phyloP scores from a whole-genome alignment of 257 asterid species.

The Catharanthus roseus region DNA sequence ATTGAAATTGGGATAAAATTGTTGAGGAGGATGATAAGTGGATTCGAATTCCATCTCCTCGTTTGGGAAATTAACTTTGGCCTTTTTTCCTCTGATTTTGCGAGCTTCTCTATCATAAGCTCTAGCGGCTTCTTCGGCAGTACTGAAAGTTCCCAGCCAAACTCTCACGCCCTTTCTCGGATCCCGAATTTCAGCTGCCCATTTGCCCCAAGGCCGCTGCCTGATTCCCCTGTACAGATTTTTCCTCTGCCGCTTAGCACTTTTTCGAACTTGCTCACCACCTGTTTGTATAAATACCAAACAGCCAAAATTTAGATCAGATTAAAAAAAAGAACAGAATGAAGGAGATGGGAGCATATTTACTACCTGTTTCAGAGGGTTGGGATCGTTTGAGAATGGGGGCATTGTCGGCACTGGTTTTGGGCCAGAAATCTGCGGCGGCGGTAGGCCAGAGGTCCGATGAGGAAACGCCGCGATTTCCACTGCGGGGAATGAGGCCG shows the following conservation, averaged over 20 bases:
- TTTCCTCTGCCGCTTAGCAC: conserved; percentile 53
- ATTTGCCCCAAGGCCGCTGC: conserved; percentile 95
- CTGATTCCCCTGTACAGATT: conserved; percentile 75
- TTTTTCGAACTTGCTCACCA: conserved; percentile 22
- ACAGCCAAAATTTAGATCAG: neutral
- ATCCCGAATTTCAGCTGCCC: conserved; percentile 97
- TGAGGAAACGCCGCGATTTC: conserved; percentile 41
- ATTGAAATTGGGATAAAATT: neutral
- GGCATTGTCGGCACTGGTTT: conserved; percentile 9
- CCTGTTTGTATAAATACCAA: conserved; percentile 26
- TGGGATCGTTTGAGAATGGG: conserved; percentile 34
- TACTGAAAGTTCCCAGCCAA: conserved; percentile 84
- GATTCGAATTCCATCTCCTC: conserved; percentile 21
- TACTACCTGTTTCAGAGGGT: conserved; percentile 33
- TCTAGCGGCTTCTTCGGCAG: conserved; percentile 89
- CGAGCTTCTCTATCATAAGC: conserved; percentile 87
- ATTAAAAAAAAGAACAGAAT: neutral
- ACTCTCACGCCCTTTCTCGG: conserved; percentile 90
- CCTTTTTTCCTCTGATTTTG: conserved; percentile 74
- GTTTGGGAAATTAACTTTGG: conserved; percentile 80
- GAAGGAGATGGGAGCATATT: neutral
- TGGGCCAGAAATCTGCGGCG: conserved; percentile 53
- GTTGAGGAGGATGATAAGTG: conserved; percentile 2
- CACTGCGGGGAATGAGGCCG: conserved; percentile 42
- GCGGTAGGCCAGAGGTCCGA: conserved; percentile 36